These are phyloP conservation scores for Saturnispora halmiae DNA, from an alignment of 805 yeast species.

Conservation along the genomic window DNA sequence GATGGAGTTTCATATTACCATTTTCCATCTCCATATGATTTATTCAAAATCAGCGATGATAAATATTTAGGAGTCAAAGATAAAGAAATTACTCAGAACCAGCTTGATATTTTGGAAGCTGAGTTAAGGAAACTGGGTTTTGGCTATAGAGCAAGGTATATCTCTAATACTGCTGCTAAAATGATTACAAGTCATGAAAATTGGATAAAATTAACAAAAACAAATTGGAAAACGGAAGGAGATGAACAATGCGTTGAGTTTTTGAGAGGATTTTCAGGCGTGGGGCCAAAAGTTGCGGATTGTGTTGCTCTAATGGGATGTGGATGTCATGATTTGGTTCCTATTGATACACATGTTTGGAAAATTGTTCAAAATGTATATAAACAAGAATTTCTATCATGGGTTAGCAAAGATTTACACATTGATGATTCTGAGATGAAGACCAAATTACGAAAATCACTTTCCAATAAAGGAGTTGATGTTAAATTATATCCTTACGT, in stretches of 20 bases:
- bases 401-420: constrained; percentile 85
- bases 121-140: constrained; percentile 49
- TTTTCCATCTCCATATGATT: constrained; percentile 60
- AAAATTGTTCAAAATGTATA: constrained; percentile 83
- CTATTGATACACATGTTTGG: constrained; percentile 92
- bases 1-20: constrained; percentile 52
- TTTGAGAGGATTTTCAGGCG: constrained; percentile 66
- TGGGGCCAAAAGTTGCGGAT: constrained; percentile 97
- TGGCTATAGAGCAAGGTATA: constrained; percentile 89
- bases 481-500: constrained; percentile 37
- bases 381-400: constrained; percentile 36
- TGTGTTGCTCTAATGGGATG: constrained; percentile 90
- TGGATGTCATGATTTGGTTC: constrained; percentile 79
- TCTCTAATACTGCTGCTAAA: constrained; percentile 62
- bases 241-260: constrained; percentile 43
- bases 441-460: constrained; percentile 6
- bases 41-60: constrained; percentile 24
- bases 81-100: not conserved
- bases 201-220: constrained; percentile 28
- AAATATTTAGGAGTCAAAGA: constrained; percentile 14
- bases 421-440: constrained; percentile 31
- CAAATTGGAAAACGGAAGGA: constrained; percentile 28
- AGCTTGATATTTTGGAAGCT: constrained; percentile 17
- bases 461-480: constrained; percentile 19
- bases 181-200: constrained; percentile 35